These are phyloP conservation scores for Panicum hallii DNA, from an alignment of 202 grass and related monocot genomes.

Conservation along the genomic window DNA sequence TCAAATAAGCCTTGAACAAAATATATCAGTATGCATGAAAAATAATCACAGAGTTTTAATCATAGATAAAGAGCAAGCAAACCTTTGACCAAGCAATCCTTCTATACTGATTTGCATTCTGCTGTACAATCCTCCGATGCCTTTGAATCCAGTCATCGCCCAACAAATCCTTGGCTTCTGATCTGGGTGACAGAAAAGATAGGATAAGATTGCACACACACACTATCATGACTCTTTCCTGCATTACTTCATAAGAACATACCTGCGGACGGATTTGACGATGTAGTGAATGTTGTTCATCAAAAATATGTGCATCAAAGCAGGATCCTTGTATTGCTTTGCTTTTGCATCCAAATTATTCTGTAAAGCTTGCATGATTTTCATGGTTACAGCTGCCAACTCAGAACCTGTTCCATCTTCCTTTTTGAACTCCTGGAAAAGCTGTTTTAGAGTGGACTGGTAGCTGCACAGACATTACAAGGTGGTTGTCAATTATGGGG, in stretches of 20 bases:
- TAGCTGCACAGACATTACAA: constrained; percentile 65
- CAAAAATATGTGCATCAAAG: constrained; percentile 85
- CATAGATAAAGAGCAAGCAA: constrained; percentile 12
- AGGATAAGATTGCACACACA: constrained; percentile 18
- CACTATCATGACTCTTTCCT: constrained; percentile 6
- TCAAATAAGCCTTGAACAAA: background rate
- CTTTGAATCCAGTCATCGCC: constrained; percentile 99
- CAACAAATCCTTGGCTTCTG: constrained; percentile 93
- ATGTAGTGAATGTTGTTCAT: constrained; percentile 99
- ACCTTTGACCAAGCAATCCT: constrained; percentile 98
- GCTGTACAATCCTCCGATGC: constrained; percentile 90
- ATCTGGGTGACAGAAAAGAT: constrained; percentile 57
- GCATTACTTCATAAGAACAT: constrained; percentile 44
- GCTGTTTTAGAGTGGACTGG: constrained; percentile 90
- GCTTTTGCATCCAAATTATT: constrained; percentile 95
- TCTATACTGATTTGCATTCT: constrained; percentile 93
- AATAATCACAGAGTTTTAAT: constrained; percentile 4
- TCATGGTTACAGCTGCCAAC: constrained; percentile 86
- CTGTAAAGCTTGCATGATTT: constrained; percentile 96
- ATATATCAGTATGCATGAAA: constrained; percentile 21
- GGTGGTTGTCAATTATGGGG: constrained; percentile 25
- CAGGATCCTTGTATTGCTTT: constrained; percentile 92
- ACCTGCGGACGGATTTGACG: constrained; percentile 93
- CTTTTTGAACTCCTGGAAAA: constrained; percentile 92
- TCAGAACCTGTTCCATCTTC: constrained; percentile 82